Evolutionary conservation across 352 stramenopile species (phyloP).

Genomic region (Pythium dissimile): DNA sequence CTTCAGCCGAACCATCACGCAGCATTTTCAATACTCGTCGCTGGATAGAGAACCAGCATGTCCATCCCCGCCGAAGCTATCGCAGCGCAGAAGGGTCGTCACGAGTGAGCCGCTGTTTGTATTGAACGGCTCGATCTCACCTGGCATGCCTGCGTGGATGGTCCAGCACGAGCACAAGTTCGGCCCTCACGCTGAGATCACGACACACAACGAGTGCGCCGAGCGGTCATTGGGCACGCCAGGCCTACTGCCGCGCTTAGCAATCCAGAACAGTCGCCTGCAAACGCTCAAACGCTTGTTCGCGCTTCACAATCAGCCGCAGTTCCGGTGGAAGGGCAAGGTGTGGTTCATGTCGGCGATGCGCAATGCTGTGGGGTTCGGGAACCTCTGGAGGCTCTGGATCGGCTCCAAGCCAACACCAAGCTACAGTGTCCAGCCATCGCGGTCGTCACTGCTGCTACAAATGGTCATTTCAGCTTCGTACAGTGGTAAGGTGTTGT

Average conservation of each 20-base stretch:
- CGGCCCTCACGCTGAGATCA: not conserved
- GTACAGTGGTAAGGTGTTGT: too few relatives aligned
- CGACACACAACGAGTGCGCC: not conserved
- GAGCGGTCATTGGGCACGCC: not conserved
- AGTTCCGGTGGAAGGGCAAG: slow-evolving; percentile 2
- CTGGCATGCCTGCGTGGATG: slow-evolving; percentile 13
- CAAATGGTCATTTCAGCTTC: not conserved
- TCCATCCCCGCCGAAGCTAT: not conserved
- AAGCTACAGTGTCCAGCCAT: not conserved
- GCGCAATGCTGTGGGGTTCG: slow-evolving; percentile 6
- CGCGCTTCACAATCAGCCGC: slow-evolving; percentile 12
- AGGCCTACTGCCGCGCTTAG: slow-evolving; percentile 14
- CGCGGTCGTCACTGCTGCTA: not conserved
- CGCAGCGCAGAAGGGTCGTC: slow-evolving; percentile 6
- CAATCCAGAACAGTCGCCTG: slow-evolving; percentile 8
- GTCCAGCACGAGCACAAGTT: slow-evolving; percentile 10
- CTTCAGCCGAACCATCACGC: too few relatives aligned
- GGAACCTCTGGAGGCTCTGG: slow-evolving; percentile 11
- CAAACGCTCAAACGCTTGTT: slow-evolving; percentile 8
- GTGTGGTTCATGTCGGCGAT: slow-evolving; percentile 9
- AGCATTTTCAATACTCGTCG: too few relatives aligned
- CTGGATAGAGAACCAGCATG: not conserved
- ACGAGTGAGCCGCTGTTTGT: not conserved
- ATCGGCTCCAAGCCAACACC: slow-evolving; percentile 11
- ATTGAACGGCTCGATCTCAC: slow-evolving; percentile 9